Evolutionary conservation across 2,329 filamentous ascomycete genomes (phyloP), one percentile per base, ranked within the genome.

Genomic region (Cylindrodendrum hubeiense): DNA sequence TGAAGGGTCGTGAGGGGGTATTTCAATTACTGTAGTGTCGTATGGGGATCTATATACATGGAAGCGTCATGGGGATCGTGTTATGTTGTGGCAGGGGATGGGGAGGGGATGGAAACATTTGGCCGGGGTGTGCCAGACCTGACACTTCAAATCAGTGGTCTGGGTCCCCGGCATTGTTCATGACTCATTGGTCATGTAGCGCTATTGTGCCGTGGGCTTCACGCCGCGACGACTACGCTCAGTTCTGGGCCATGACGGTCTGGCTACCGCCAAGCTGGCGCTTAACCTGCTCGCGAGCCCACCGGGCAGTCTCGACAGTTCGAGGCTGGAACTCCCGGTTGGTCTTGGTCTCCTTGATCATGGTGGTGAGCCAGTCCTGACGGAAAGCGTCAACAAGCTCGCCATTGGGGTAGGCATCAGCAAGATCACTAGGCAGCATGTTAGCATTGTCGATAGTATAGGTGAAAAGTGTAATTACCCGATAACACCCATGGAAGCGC

Each of bases 231-330:
- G 50, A 41, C 8, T 9, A 33, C 30, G 43, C 62, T 78, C 73
- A 86, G 68, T 81, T 81, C 72, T 86, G 82, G 59, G 83, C 79
- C 85, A 89, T 88, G 73, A 86, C 82, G 58, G 73, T 67, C 79
- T 83, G 73, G 77, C 78, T 53, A 69, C 87, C 87, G 63, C 87
- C 86, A 56, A 90, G 82, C 82, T 99, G 96, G 75, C 94, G 92
- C 87, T 98, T 98, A 79, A 98, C 95, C 80, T 98, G 94, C 82
- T 98, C 96, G 66, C 95, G 92, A 68, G 96, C 95, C 96, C 96
- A 99, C 75, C 95, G 92, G 77, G 96, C 96, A 50, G 96, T 98
- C 71, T 98, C 94, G 71, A 96, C 91, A 4, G 96, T 99, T 68
- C 95, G 92, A 28, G 88, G 77, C 73, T 90, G 87, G 84, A 93